These are phyloP conservation scores for Rubus parviflorus DNA, from an alignment of 306 rosid genomes.

Conservation along the genomic window DNA sequence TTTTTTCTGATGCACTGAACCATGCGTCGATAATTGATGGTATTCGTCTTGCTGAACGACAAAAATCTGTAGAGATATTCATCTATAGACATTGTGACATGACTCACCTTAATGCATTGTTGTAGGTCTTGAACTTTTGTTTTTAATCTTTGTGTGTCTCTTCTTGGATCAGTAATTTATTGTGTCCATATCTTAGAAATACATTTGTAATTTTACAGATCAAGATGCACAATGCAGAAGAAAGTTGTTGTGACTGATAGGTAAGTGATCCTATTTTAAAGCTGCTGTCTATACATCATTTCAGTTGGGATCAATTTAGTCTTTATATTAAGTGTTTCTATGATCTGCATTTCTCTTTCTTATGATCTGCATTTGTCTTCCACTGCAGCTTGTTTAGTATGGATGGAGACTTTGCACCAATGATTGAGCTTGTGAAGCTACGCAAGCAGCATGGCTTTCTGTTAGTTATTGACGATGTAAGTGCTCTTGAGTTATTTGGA, in stretches of 20 bases:
- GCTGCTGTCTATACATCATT: conserved; percentile 4
- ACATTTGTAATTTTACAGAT: conserved; percentile 50
- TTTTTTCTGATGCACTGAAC: conserved; percentile 84
- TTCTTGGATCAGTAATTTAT: conserved; percentile 18
- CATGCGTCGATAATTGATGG: conserved; percentile 97
- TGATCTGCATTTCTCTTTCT: not conserved
- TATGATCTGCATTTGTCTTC: not conserved
- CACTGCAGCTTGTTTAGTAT: conserved; percentile 88
- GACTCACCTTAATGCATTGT: conserved; percentile 70
- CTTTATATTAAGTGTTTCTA: not conserved
- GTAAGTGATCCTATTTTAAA: conserved; percentile 39
- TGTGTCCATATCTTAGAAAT: conserved; percentile 12
- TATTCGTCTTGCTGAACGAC: conserved; percentile 82
- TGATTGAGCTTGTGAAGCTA: conserved; percentile 70
- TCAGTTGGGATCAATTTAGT: conserved; percentile 8
- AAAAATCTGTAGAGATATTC: conserved; percentile 61
- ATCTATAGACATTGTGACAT: conserved; percentile 89
- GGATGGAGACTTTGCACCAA: conserved; percentile 96
- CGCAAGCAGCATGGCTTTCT: conserved; percentile 74
- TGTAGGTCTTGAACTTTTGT: conserved; percentile 62
- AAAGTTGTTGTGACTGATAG: conserved; percentile 93
- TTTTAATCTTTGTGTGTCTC: conserved; percentile 16
- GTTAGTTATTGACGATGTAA: conserved; percentile 90
- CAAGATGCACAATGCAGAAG: conserved; percentile 61
- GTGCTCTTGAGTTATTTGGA: conserved; percentile 26